Base-by-base conservation (phyloP, 805 yeast species). In the Maudiozyma saulgeensis region DNA sequence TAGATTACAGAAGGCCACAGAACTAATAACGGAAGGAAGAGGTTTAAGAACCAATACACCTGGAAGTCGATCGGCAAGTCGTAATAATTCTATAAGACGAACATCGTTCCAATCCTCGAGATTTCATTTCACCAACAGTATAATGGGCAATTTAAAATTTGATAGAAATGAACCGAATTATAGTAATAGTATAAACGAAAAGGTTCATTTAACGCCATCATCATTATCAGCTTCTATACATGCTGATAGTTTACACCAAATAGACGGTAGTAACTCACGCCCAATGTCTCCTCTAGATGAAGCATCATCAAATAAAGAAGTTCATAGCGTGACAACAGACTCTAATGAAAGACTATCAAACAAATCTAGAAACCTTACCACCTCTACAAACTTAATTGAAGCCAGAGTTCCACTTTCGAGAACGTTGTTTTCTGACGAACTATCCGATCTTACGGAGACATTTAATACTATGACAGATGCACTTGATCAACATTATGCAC, bases 381-480 rank as follows among this genome's bases (percentile, higher is more conserved):
- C 67, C 6, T 63, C 74, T 1, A 55, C 68, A 6, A 69, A 68
- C 40, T 53, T 71, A 34, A 62, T 63, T 19, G 63, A 64, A 45
- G 73, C 72, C 2, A 62, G 72, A 47, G 72, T 77, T 2, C 80
- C 82, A 0, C 69, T 67, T 59, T 55, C 68, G 42, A 55, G 79
- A 63, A 69, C 81, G 43, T 56, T 82, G 26, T 78, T 85, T 59
- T 73, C 78, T 41, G 97, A 93, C 70, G 99, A 91, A 67, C 73
- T 91, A 43, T 84, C 91, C 0, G 96, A 89, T 58, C 70, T 91
- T 31, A 82, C 95, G 0, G 90, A 83, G 37, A 91, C 96, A 0
- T 91, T 90, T 67, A 89, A 90, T 59, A 82, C 83, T 19, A 89
- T 91, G 97, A 82, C 95, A 3, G 87, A 83, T 59, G 96, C 87